Evolutionary conservation across 495 filamentous ascomycete genomes (phyloP).

Genomic region (Pyrenopolyporus hunteri): DNA sequence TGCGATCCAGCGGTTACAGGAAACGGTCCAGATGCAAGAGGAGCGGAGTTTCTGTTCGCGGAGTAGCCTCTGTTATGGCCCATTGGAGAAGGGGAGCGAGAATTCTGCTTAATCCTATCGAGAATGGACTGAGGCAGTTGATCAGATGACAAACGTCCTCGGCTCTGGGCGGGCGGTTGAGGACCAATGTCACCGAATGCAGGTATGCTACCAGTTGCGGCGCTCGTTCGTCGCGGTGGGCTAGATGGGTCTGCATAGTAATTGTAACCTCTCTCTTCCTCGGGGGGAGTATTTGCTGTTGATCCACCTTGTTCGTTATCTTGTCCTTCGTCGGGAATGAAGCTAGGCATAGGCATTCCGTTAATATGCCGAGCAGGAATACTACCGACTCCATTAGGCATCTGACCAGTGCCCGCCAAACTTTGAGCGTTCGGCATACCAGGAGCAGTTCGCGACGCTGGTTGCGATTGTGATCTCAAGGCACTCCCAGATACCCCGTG

Average conservation of each 20-base stretch:
- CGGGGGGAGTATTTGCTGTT: constrained; percentile 45
- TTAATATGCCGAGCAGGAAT: constrained; percentile 49
- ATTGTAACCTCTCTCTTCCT: constrained; percentile 44
- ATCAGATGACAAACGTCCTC: constrained; percentile 56
- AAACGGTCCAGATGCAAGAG: constrained; percentile 44
- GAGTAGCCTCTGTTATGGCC: constrained; percentile 55
- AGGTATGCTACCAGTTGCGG: constrained; percentile 46
- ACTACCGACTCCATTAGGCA: constrained; percentile 39
- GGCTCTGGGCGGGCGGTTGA: constrained; percentile 41
- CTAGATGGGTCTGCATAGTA: constrained; percentile 44
- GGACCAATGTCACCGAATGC: constrained; percentile 51
- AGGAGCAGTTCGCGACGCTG: constrained; percentile 52
- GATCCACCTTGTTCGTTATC: constrained; percentile 46
- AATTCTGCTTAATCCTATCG: constrained; percentile 57
- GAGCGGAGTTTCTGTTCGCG: constrained; percentile 48
- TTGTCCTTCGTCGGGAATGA: constrained; percentile 54
- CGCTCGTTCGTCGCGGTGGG: constrained; percentile 41
- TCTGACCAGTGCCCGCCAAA: constrained; percentile 37
- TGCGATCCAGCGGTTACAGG: constrained; percentile 39
- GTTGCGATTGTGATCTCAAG: constrained; percentile 63
- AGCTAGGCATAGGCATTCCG: constrained; percentile 53
- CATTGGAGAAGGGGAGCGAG: constrained; percentile 61
- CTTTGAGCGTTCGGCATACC: constrained; percentile 22
- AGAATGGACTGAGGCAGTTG: constrained; percentile 57
- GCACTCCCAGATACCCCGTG: constrained; percentile 48